Evolutionary conservation across 192 early-diverging fungal genomes (phyloP).

Genomic region (Mortierella antarctica): DNA sequence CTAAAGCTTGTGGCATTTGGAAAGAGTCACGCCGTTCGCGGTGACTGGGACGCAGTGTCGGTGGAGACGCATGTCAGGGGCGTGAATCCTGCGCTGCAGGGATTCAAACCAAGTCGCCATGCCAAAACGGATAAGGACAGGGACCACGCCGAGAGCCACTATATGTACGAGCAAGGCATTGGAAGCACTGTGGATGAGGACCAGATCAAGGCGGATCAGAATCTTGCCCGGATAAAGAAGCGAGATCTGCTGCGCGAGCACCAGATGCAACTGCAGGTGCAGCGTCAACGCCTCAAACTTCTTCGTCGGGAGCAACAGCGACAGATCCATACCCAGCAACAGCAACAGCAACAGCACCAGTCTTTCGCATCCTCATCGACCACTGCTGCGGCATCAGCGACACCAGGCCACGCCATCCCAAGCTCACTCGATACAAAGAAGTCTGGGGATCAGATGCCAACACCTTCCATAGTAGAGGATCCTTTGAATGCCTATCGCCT

Average conservation of each 20-base stretch:
- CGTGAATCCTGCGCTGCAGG: neutral
- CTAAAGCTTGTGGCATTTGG: slow-evolving; percentile 26
- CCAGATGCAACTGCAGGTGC: slow-evolving; percentile 1
- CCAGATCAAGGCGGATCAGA: slow-evolving; percentile 3
- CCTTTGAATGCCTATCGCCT: neutral
- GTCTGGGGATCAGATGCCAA: neutral
- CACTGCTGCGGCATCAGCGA: neutral
- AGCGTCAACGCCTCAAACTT: neutral
- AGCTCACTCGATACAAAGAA: neutral
- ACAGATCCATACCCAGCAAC: neutral
- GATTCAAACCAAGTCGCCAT: slow-evolving; percentile 2
- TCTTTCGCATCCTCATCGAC: neutral
- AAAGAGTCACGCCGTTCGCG: slow-evolving; percentile 14
- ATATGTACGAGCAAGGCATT: slow-evolving; percentile 4
- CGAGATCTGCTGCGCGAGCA: neutral
- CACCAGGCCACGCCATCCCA: neutral
- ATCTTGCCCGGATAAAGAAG: neutral
- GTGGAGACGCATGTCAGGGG: slow-evolving; percentile 24
- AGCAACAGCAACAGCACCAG: neutral
- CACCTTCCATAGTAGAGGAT: neutral
- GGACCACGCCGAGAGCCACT: neutral
- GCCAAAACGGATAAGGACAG: neutral
- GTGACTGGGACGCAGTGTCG: slow-evolving; percentile 19
- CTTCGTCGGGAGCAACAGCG: neutral
- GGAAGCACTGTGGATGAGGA: neutral